These are phyloP conservation scores for Anaeromyces robustus DNA, from an alignment of 192 early-diverging fungal genomes.

Conservation along the genomic window DNA sequence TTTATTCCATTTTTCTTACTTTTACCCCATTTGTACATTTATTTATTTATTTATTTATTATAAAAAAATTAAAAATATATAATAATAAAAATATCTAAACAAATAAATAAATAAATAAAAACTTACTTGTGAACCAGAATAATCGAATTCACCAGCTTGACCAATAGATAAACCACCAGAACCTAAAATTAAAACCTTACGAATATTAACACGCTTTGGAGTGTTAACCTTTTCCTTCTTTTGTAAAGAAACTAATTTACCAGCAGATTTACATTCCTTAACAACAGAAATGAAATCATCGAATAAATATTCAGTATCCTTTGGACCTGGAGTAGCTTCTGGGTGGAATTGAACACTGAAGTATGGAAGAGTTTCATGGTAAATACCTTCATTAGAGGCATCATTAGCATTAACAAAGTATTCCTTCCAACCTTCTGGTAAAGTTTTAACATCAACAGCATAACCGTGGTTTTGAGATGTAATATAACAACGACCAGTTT, in stretches of 20 bases:
- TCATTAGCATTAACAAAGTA: constrained; percentile 98
- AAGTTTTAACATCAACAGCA: constrained; percentile 70
- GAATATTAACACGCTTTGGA: constrained; percentile 44
- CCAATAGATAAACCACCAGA: constrained; percentile 95
- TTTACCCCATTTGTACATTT: too few species aligned
- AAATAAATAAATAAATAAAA: constrained; percentile 8
- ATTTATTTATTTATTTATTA: too few species aligned
- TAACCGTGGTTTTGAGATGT: constrained; percentile 98
- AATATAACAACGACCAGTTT: constrained; percentile 94
- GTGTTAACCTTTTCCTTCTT: constrained; percentile 40
- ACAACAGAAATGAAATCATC: constrained; percentile 79
- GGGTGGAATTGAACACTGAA: constrained; percentile 99
- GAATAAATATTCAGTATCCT: constrained; percentile 94
- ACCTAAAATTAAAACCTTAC: constrained; percentile 90
- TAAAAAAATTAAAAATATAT: too few species aligned
- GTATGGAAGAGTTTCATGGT: constrained; percentile 74
- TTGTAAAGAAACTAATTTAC: constrained; percentile 55
- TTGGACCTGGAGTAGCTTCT: constrained; percentile 86
- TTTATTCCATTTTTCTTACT: too few species aligned
- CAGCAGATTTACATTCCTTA: constrained; percentile 43
- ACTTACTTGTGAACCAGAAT: constrained; percentile 69
- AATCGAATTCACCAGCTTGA: constrained; percentile 98
- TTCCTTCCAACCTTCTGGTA: constrained; percentile 61
- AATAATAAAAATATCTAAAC: too few species aligned
- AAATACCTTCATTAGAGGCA: constrained; percentile 96